phyloP scores from a whole-genome alignment of 176 grass and related monocot genomes.

The Panicum miliaceum region DNA sequence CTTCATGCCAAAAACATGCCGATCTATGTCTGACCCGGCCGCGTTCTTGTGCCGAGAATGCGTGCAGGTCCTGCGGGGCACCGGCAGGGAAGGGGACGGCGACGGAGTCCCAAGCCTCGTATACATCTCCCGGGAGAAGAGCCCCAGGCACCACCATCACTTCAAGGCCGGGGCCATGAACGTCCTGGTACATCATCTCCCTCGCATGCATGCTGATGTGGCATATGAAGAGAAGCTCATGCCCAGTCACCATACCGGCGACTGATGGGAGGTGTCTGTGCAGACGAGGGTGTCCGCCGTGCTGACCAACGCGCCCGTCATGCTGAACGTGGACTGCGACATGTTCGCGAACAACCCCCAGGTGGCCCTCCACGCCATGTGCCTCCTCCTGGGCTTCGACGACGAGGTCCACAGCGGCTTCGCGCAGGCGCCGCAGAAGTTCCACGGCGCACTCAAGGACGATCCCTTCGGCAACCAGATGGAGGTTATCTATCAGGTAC shows the following conservation, averaged over 20 bases:
- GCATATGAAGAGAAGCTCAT: not conserved
- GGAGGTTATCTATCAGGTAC: not conserved
- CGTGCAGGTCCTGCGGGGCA: slow-evolving; percentile 53
- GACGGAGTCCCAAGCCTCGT: slow-evolving; percentile 47
- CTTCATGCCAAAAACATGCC: not conserved
- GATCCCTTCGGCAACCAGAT: slow-evolving; percentile 67
- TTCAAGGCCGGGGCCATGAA: slow-evolving; percentile 69
- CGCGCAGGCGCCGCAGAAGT: slow-evolving; percentile 49
- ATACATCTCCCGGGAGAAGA: slow-evolving; percentile 62
- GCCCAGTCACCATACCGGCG: not conserved
- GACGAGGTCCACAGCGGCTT: slow-evolving; percentile 47
- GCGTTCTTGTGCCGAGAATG: not conserved
- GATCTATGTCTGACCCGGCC: not conserved
- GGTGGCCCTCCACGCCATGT: slow-evolving; percentile 49
- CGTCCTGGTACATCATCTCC: slow-evolving; percentile 37
- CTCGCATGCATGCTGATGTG: not conserved
- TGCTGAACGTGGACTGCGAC: slow-evolving; percentile 76
- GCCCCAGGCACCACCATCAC: slow-evolving; percentile 40
- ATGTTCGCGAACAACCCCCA: slow-evolving; percentile 63
- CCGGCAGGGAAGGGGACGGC: not conserved
- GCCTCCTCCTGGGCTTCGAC: slow-evolving; percentile 49
- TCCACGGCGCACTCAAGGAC: slow-evolving; percentile 51
- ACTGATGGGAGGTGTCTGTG: not conserved
- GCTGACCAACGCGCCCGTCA: slow-evolving; percentile 58
- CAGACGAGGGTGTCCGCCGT: slow-evolving; percentile 62